Percentiles rank a stretch among this genome's conserved stretches.
Evolutionary conservation across 768 basidiomycete genomes (phyloP).

Genomic region (Kondoa malvinella): DNA sequence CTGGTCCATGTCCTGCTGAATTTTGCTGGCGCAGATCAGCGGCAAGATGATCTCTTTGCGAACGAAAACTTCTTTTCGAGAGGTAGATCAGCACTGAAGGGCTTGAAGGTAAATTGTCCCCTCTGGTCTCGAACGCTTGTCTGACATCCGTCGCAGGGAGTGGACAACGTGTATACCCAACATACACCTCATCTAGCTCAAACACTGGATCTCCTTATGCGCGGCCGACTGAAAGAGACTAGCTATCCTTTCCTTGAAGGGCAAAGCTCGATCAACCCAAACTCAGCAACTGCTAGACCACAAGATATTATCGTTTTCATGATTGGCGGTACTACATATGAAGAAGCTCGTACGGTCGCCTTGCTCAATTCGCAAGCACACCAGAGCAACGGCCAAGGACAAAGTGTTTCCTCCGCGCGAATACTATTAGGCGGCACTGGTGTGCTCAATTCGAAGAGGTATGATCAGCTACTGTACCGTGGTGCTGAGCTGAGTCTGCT

Average conservation of each 20-base stretch:
- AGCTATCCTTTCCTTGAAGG: conserved; percentile 70
- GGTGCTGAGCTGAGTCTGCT: background rate
- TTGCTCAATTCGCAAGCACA: conserved; percentile 62
- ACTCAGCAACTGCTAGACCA: conserved; percentile 40
- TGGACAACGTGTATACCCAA: conserved; percentile 97
- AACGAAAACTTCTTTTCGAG: conserved; percentile 86
- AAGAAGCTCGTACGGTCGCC: conserved; percentile 71
- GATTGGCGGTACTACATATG: conserved; percentile 90
- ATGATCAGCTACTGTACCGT: conserved; percentile 21
- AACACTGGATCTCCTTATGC: conserved; percentile 74
- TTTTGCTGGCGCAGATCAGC: conserved; percentile 81
- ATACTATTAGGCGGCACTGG: conserved; percentile 84
- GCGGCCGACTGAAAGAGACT: conserved; percentile 65
- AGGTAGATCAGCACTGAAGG: conserved; percentile 85
- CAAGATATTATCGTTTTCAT: conserved; percentile 95
- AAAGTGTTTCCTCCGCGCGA: conserved; percentile 34
- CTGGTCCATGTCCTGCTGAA: conserved; percentile 85
- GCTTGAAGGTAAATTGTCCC: conserved; percentile 65
- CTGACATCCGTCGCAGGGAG: no score
- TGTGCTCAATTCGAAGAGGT: conserved; percentile 88
- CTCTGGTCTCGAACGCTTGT: background rate
- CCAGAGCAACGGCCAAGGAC: background rate
- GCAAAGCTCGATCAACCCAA: background rate
- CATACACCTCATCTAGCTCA: conserved; percentile 84
- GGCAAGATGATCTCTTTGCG: conserved; percentile 92